phyloP scores from a whole-genome alignment of 768 basidiomycete species.

The Fomitopsis pulvina region DNA sequence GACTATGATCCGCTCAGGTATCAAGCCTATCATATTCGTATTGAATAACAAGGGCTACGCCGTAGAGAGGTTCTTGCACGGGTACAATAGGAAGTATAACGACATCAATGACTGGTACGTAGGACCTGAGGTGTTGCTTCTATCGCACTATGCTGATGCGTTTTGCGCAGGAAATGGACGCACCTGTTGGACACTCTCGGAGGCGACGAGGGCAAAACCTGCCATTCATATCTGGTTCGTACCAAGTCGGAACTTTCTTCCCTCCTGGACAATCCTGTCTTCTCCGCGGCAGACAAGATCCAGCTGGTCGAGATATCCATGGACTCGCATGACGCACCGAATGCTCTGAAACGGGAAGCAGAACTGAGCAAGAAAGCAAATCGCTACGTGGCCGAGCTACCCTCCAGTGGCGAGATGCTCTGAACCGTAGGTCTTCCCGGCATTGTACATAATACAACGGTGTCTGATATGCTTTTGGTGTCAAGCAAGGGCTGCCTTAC shows the following conservation, averaged over 20 bases:
- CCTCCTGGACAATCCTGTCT: slow-evolving; percentile 57
- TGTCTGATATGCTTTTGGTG: too few relatives aligned
- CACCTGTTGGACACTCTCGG: slow-evolving; percentile 53
- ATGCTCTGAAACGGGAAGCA: slow-evolving; percentile 48
- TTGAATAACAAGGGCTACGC: slow-evolving; percentile 82
- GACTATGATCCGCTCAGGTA: slow-evolving; percentile 66
- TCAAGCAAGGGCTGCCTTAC: too few relatives aligned
- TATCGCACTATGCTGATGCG: not conserved
- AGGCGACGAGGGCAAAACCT: slow-evolving; percentile 41
- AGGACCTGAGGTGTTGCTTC: too few relatives aligned
- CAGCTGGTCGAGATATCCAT: slow-evolving; percentile 81
- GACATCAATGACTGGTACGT: slow-evolving; percentile 70
- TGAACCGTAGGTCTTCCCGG: too few relatives aligned
- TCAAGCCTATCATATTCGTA: slow-evolving; percentile 84
- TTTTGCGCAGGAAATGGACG: slow-evolving; percentile 50
- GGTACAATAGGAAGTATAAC: slow-evolving; percentile 70
- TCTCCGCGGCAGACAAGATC: slow-evolving; percentile 58
- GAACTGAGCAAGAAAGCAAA: slow-evolving; percentile 49
- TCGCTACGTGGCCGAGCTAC: slow-evolving; percentile 26
- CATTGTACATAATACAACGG: too few relatives aligned
- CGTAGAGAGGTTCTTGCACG: slow-evolving; percentile 78
- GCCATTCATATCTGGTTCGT: slow-evolving; percentile 58
- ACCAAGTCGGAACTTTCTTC: slow-evolving; percentile 60
- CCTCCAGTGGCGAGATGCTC: too few relatives aligned
- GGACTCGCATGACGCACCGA: slow-evolving; percentile 66